Conservation (phyloP, 768 basidiomycete genomes). For the Rhodotorula taiwanensis region DNA sequence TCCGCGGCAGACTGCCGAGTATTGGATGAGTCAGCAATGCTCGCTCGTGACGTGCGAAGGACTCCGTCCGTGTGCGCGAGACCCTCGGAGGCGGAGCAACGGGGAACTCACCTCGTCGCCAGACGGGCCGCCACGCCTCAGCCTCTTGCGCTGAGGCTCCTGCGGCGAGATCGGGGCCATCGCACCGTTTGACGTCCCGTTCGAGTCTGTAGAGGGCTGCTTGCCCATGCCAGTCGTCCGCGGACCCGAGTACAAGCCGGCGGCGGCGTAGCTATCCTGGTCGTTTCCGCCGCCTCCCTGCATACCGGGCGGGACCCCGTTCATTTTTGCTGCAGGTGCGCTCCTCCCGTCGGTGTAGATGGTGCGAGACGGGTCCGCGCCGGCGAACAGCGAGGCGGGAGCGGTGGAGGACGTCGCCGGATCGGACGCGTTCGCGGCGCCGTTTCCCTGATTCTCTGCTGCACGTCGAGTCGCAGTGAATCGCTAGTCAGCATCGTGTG, state of each 20-base stretch:
- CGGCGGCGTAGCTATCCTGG: conserved; percentile 1
- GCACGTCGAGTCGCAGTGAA: too few relatives aligned
- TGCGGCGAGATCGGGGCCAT: conserved; percentile 10
- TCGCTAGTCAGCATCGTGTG: too few relatives aligned
- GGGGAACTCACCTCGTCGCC: conserved; percentile 14
- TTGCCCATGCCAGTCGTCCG: conserved; percentile 28
- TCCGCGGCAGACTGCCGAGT: conserved; percentile 6
- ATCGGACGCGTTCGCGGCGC: too few relatives aligned
- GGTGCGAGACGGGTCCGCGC: background rate
- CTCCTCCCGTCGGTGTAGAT: background rate
- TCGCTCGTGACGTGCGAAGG: background rate
- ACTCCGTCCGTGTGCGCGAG: too few relatives aligned
- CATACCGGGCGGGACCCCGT: background rate
- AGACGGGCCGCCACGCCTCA: conserved; percentile 18
- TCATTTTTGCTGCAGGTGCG: background rate
- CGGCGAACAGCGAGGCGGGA: too few relatives aligned
- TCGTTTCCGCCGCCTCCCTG: background rate
- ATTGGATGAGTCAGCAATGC: background rate
- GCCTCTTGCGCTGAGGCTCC: conserved; percentile 22
- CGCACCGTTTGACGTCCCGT: background rate
- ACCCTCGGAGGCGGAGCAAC: background rate
- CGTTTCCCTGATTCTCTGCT: too few relatives aligned
- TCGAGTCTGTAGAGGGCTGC: background rate
- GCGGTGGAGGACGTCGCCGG: too few relatives aligned
- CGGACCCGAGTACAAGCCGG: conserved; percentile 6